A percentile compares a stretch with the other conserved stretches of the same genome.
These are phyloP conservation scores for Vigna unguiculata DNA, from an alignment of 306 rosid species.

Conservation along the genomic window DNA sequence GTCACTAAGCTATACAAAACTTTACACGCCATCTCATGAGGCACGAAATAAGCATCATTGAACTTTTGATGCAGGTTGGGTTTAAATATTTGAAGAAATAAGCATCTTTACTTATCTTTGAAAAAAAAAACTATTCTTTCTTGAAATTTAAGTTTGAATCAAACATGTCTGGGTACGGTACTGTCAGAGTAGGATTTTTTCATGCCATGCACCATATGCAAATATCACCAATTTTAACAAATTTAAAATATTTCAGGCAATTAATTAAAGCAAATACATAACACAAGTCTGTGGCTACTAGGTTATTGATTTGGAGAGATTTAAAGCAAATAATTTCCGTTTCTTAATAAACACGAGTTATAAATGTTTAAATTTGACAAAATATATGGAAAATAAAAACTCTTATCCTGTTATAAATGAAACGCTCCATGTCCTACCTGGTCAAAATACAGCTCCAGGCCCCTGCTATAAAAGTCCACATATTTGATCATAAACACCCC, in stretches of 20 bases:
- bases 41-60: constrained; percentile 12
- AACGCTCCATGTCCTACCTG: constrained; percentile 69
- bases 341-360: constrained; percentile 11
- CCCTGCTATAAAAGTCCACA: constrained; percentile 95
- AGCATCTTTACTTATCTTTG: background rate
- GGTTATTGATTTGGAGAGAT: constrained; percentile 5
- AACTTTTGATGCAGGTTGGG: background rate
- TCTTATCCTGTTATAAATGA: constrained; percentile 19
- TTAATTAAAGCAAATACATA: background rate
- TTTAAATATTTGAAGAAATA: background rate
- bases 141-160: constrained; percentile 2
- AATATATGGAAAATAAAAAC: constrained; percentile 5
- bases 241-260: constrained; percentile 35
- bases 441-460: constrained; percentile 76
- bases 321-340: constrained; percentile 27
- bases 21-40: background rate
- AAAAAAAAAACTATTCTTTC: background rate
- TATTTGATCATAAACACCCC: constrained; percentile 96
- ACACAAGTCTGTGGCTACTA: background rate
- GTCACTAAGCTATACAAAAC: background rate
- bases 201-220: background rate
- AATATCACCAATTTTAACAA: background rate
- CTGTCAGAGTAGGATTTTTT: constrained; percentile 1
- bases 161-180: background rate
- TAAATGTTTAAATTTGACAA: constrained; percentile 9